Evolutionary conservation across 345 rosid genomes (phyloP), one percentile per base, ranked within the genome.

Genomic region (Laguncularia racemosa): DNA sequence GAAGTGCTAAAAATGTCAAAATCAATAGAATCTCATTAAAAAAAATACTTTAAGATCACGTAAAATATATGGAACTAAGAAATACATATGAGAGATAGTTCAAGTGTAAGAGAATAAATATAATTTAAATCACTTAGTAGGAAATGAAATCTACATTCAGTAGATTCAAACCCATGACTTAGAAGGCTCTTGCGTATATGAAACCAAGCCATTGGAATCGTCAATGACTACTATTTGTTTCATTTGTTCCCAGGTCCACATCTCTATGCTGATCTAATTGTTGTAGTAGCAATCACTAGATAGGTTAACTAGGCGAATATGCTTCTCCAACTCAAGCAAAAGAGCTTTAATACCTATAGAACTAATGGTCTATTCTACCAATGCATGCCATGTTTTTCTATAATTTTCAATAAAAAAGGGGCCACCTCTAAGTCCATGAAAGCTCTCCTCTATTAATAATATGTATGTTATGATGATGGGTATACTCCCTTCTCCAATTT

Each of bases 291-390:
- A 89, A 53, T 85, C 88, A 58, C 76, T 78, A 47, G 84, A 82
- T 66, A 89, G 75, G 63, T 85, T 85, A 72, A 78, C 80, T 51
- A 51, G 53, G 63, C 83, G 79, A 53, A 82, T 85, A 62, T 81
- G 81, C 70, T 84, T 70, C 73, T 84, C 99, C 67, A 93, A 88
- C 99, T 87, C 95, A 73, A 89, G 88, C 69, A 93, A 62, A 57
- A 82, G 88, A 38, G 50, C 65, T 69, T 79, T 87, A 18, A 87
- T 53, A 16, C 73, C 66, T 46, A 59, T 65, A 64, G 73, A 72
- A 62, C 82, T 84, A 61, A 86, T 71, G 62, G 92, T 89, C 60
- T 69, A 80, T 64, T 76, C 83, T 65, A 93, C 62, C 69, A 59
- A 74, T 63, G 69, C 77, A 58, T 79, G 79, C 99, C 97, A 93